Evolutionary conservation across 495 filamentous ascomycete genomes (phyloP).

Genomic region (Apiosordaria backusii): DNA sequence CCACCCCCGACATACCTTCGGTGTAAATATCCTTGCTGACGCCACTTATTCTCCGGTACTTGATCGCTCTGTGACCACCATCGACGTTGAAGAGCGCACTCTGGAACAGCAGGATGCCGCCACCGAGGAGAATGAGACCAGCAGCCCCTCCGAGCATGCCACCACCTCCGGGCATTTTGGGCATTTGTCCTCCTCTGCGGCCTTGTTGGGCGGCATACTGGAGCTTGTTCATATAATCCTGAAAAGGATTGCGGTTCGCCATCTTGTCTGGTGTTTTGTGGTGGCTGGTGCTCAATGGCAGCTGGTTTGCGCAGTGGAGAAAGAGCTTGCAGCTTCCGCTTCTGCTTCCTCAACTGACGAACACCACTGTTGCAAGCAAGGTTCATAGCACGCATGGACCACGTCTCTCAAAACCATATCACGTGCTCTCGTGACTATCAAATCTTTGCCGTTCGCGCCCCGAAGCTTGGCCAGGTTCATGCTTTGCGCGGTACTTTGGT

Average conservation of each 20-base stretch:
- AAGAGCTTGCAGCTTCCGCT: slow-evolving; percentile 17
- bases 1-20: slow-evolving; percentile 64
- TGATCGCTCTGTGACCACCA: slow-evolving; percentile 98
- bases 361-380: neutral
- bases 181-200: slow-evolving; percentile 23
- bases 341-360: slow-evolving; percentile 1
- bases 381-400: slow-evolving; percentile 1
- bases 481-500: neutral
- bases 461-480: neutral
- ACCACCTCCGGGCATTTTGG: slow-evolving; percentile 36
- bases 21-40: slow-evolving; percentile 93
- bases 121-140: slow-evolving; percentile 54
- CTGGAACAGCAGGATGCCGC: slow-evolving; percentile 62
- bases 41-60: slow-evolving; percentile 90
- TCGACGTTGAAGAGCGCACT: slow-evolving; percentile 98
- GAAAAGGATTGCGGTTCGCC: slow-evolving; percentile 47
- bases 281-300: slow-evolving; percentile 7
- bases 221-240: slow-evolving; percentile 40
- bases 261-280: slow-evolving; percentile 33
- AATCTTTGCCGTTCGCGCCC: neutral
- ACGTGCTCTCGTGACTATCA: neutral
- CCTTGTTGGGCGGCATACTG: slow-evolving; percentile 24
- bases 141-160: slow-evolving; percentile 31
- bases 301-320: slow-evolving; percentile 24
- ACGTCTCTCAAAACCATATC: neutral